Percentiles rank a stretch among this genome's conserved stretches.
Conservation (phyloP, 805 yeast species). For the Pichia heedii region DNA sequence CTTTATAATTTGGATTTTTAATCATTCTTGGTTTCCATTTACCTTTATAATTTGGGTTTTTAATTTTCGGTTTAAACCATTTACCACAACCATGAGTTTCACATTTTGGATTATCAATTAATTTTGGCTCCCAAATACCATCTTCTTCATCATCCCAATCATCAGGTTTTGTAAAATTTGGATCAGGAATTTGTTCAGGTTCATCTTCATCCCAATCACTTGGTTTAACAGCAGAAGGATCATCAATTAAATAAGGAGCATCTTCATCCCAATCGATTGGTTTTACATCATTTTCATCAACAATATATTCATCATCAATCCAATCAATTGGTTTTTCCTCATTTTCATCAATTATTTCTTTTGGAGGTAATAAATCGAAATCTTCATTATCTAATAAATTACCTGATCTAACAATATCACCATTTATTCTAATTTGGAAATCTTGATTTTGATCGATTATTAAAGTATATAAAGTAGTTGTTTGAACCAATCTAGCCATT, state of each 20-base stretch:
- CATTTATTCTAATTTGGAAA: constrained; percentile 77
- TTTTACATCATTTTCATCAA: constrained; percentile 59
- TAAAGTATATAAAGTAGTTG: constrained; percentile 68
- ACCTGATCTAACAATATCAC: constrained; percentile 64
- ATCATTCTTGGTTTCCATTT: constrained; percentile 66
- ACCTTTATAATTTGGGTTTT: constrained; percentile 67
- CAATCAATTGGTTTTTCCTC: constrained; percentile 71
- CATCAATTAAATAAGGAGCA: constrained; percentile 54
- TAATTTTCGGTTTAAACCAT: constrained; percentile 62
- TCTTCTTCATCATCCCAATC: constrained; percentile 89
- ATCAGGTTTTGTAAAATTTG: constrained; percentile 56
- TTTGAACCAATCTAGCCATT: constrained; percentile 42
- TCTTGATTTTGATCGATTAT: constrained; percentile 55
- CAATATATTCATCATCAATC: constrained; percentile 61
- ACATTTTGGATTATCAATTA: constrained; percentile 68
- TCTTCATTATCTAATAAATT: constrained; percentile 45
- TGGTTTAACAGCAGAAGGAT: constrained; percentile 62
- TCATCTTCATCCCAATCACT: constrained; percentile 69
- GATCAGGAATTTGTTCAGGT: constrained; percentile 53
- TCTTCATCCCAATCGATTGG: constrained; percentile 83
- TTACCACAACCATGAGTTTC: constrained; percentile 65
- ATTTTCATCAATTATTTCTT: constrained; percentile 44
- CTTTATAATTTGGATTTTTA: constrained; percentile 68
- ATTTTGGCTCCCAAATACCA: constrained; percentile 75
- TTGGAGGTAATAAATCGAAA: constrained; percentile 60